These are phyloP conservation scores for Fusarium metavorans DNA, from an alignment of 2,329 filamentous ascomycete species.

Conservation along the genomic window DNA sequence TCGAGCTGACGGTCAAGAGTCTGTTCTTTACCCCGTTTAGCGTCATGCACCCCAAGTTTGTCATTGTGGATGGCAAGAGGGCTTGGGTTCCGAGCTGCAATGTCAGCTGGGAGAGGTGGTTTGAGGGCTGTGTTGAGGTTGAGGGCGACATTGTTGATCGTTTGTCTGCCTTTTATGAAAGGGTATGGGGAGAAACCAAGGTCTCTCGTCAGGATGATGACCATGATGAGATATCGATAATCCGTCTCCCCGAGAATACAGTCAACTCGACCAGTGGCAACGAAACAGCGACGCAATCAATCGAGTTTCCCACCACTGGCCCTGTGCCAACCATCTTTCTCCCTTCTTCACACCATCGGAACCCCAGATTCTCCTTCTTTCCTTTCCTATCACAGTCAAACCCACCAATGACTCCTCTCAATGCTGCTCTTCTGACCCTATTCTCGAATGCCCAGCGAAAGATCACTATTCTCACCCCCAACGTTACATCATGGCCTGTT, in stretches of 20 bases:
- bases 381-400: slow-evolving; percentile 63
- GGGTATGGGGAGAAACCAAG: slow-evolving; percentile 69
- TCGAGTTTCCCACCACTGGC: slow-evolving; percentile 37
- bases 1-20: slow-evolving; percentile 80
- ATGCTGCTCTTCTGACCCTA: slow-evolving; percentile 71
- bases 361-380: slow-evolving; percentile 72
- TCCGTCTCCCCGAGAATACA: no score
- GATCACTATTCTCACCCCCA: slow-evolving; percentile 82
- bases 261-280: slow-evolving; percentile 23
- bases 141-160: slow-evolving; percentile 70
- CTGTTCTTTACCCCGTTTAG: slow-evolving; percentile 84
- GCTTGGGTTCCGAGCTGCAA: slow-evolving; percentile 85
- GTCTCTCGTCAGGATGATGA: slow-evolving; percentile 3
- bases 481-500: slow-evolving; percentile 77
- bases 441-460: slow-evolving; percentile 67
- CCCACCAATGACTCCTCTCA: slow-evolving; percentile 75
- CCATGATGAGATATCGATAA: not conserved
- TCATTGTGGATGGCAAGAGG: slow-evolving; percentile 75
- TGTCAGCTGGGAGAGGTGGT: slow-evolving; percentile 89
- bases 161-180: slow-evolving; percentile 75
- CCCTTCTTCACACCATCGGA: slow-evolving; percentile 79
- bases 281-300: slow-evolving; percentile 45
- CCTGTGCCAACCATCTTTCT: slow-evolving; percentile 71
- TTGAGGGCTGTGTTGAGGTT: slow-evolving; percentile 80
- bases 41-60: slow-evolving; percentile 90